Evolutionary conservation across 805 yeast species (phyloP).

Genomic region (Kuraishia ogatae): DNA sequence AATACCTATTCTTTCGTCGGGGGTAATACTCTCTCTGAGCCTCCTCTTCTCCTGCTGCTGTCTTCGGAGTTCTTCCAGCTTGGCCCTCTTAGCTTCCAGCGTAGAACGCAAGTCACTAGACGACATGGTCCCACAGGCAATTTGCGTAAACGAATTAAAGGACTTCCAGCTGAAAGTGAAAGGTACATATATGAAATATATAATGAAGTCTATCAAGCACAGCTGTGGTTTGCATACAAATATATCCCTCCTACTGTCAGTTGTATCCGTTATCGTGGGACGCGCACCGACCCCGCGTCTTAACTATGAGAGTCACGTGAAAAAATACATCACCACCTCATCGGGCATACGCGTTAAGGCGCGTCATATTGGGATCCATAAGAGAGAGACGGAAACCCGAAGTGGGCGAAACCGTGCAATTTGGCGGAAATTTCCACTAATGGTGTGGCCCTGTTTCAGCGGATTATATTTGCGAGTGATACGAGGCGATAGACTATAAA

Average conservation of each 20-base stretch:
- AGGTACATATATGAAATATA: too few relatives aligned
- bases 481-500: too few relatives aligned
- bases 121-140: too few relatives aligned
- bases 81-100: conserved; percentile 42
- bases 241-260: too few relatives aligned
- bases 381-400: background rate
- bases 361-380: background rate
- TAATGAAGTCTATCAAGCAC: too few relatives aligned
- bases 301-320: background rate
- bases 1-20: background rate
- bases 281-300: background rate
- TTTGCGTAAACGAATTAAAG: too few relatives aligned
- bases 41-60: conserved; percentile 27
- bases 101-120: conserved; percentile 4
- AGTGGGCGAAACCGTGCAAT: background rate
- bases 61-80: conserved; percentile 41
- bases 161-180: too few relatives aligned
- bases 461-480: too few relatives aligned
- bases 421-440: too few relatives aligned
- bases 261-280: too few relatives aligned
- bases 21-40: background rate
- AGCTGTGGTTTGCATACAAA: too few relatives aligned
- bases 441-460: too few relatives aligned
- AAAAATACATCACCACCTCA: background rate
- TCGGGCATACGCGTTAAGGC: background rate